Base-by-base conservation (phyloP, 768 basidiomycete species). In the Pleurotus giganteus region DNA sequence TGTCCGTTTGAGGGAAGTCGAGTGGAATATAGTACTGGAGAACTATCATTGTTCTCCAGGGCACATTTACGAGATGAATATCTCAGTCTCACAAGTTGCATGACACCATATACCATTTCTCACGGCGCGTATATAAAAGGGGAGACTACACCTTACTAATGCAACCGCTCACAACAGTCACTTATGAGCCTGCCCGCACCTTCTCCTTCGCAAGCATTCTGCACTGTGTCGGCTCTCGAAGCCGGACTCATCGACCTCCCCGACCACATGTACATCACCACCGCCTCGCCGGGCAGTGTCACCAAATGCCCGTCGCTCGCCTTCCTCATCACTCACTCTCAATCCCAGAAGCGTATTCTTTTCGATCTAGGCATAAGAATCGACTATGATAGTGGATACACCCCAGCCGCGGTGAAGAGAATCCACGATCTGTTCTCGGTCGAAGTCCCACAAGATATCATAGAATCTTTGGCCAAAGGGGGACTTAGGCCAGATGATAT, bases 281-380 rank as follows among this genome's bases (percentile, higher is more conserved):
- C 65, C 31, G 65, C 70, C 1, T 57, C 61, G 3, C 62, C 70
- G 32, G 68, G 64, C 1, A 67, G 63, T 7, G 56, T 62, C 8
- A 61, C 63, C 3, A 53, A 53, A 2, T 69, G 67, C 11, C 84
- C 84, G 2, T 75, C 76, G 15, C 72, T 85, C 42, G 70, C 78
- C 2, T 86, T 85, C 65, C 72, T 77, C 51, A 63, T 85, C 34
- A 72, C 68, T 6, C 83, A 85, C 58, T 77, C 80, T 2, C 54
- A 58, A 13, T 63, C 67, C 3, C 62, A 68, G 15, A 37, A 51
- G 23, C 74, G 68, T 28, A 61, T 81, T 37, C 56, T 83, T 0
- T 84, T 85, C 57, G 85, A 86, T 56, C 73, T 85, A 13, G 84
- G 84, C 5, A 69, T 79, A 7, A 75, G 81, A 24, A 72, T 73